Conservation (phyloP, 106 monocot species). For the Dendrobium officinale region DNA sequence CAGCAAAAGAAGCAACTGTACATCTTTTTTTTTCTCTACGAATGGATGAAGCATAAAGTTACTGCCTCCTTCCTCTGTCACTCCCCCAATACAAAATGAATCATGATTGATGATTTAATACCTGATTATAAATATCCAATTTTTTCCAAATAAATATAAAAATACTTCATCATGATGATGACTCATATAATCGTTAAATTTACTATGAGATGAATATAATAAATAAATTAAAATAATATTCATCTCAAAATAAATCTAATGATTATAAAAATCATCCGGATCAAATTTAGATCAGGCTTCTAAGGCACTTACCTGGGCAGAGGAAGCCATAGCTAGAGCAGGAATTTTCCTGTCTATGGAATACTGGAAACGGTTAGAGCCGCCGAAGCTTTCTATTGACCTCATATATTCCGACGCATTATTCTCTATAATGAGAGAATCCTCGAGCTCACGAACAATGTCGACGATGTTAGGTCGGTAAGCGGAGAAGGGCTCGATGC, state of each 20-base stretch:
- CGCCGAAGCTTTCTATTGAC: slow-evolving; percentile 46
- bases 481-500: slow-evolving; percentile 36
- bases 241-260: too few relatives aligned
- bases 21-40: background rate
- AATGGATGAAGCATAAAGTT: background rate
- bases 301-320: background rate
- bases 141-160: background rate
- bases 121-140: background rate
- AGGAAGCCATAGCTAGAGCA: slow-evolving; percentile 4
- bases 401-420: slow-evolving; percentile 66
- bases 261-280: too few relatives aligned
- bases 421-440: slow-evolving; percentile 57
- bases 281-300: too few relatives aligned
- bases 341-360: slow-evolving; percentile 19
- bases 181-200: background rate
- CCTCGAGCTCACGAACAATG: slow-evolving; percentile 53
- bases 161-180: background rate
- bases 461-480: slow-evolving; percentile 44
- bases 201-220: background rate
- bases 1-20: background rate
- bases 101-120: background rate
- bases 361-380: slow-evolving; percentile 37
- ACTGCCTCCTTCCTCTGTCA: background rate
- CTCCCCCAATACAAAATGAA: background rate
- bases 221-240: too few relatives aligned